Conservation (phyloP, 768 basidiomycete species). For the Calocera viscosa region DNA sequence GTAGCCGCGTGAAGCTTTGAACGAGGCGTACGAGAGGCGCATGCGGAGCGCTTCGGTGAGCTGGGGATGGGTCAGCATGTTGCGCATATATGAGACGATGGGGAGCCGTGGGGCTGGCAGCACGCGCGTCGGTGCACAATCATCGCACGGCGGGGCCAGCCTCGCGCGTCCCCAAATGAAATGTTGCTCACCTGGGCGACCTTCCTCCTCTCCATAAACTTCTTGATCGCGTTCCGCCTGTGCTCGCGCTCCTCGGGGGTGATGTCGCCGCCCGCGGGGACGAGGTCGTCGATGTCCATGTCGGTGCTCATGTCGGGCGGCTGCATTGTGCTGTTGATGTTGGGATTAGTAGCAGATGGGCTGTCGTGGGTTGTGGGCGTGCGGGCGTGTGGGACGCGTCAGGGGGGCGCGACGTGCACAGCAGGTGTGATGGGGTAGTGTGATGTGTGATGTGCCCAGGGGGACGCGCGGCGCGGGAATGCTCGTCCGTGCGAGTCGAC, state of each 20-base stretch:
- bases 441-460: neutral
- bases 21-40: constrained; percentile 7
- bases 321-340: neutral
- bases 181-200: neutral
- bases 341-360: neutral
- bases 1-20: constrained; percentile 1
- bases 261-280: neutral
- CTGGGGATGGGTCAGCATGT: neutral
- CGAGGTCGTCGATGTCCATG: neutral
- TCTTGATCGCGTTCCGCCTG: neutral
- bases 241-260: constrained; percentile 4
- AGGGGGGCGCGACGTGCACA: neutral
- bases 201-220: constrained; percentile 7
- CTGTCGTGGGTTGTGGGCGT: neutral
- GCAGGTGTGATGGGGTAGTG: neutral
- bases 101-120: too few relatives aligned
- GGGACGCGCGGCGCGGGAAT: neutral
- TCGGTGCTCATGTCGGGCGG: neutral
- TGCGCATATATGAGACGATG: neutral
- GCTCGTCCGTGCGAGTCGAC: neutral
- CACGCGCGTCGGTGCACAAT: too few relatives aligned
- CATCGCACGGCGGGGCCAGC: neutral
- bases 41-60: constrained; percentile 1
- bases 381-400: neutral
- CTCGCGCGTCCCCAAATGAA: neutral